Base-by-base conservation (phyloP, 2,329 filamentous ascomycete species). In the Colletotrichum gloeosporioides region DNA sequence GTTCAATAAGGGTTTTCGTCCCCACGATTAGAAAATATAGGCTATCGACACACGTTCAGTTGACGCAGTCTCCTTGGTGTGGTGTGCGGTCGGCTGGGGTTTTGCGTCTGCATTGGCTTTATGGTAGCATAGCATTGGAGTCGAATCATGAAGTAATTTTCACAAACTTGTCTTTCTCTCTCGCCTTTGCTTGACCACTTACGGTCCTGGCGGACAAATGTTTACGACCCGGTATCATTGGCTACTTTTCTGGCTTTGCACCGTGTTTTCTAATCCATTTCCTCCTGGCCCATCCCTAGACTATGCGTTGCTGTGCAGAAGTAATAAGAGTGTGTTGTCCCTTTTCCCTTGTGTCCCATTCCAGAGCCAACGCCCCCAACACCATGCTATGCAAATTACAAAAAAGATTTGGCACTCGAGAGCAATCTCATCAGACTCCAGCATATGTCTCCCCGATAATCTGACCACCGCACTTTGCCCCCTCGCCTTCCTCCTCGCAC, bases 401-500 rank as follows among this genome's bases (percentile, higher is more conserved):
- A 71, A 70, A 16, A 9, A 55, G 12, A 59, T 25, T 34, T 8
- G 25, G 18, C 18, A 8, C 12, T 16, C 22, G 16, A 8, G 12
- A 22, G 13, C 9, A 5, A 18, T 12, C 4, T n/a, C 4, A 57
- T 77, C 49, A 78, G 29, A 78, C 66, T 18, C 76, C 77, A 18
- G 74, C 71, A 64, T 68, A 78, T 13, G 77, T 78, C 67, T 78
- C 59, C 15, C 73, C 76, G 7, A 78, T 49, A n/a, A 77, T 59
- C 32, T 65, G 69, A 8, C 72, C 69, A 4, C 80, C 80, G 32
- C 79, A 79, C 9, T 77, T 73, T 1, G 69, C 68, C 6, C 63
- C 72, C 15, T 32, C 62, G n/a, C 44, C 4, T 44, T 80, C 78
- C 70, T 78, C 78, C 25, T 77, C 76, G 29, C 77, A 77, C 36